Evolutionary conservation across 164 flowering plant genomes (phyloP), one percentile per base, ranked within the genome.

Genomic region (Stephania japonica): DNA sequence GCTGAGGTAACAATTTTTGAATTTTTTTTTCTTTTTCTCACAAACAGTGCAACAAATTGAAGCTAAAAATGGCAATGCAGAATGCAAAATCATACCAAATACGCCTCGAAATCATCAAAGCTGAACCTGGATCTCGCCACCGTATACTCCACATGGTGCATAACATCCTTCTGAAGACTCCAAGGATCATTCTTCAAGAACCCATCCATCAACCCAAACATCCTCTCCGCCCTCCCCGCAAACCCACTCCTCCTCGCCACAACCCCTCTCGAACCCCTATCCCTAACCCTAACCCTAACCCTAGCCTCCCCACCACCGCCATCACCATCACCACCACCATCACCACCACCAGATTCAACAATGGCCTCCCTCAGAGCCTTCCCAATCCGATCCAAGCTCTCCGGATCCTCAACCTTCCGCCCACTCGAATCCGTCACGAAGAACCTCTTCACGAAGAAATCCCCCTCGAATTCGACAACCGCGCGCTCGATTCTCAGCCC

Each of bases 71-170:
- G 41, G 23, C 23, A n/a, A 11, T 68, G n/a, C 62, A 59, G n/a
- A n/a, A n/a, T n/a, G n/a, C n/a, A 71, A 18, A 65, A 65, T 65
- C 38, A 65, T 68, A 87, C 91, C 87, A 85, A 87, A 69, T 85
- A 86, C 70, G 89, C 91, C 78, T 86, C 91, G 73, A 87, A 87
- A 84, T 87, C 91, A 72, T 87, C 89, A 59, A 87, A 87, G 75
- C 77, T 83, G 65, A 85, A 87, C 32, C 87, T 79, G 2, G 89
- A 85, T 71, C 89, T 78, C 0, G 85, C 89, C 71, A 87, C 85
- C 0, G 91, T 86, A 70, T 80, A 86, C 78, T 86, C 89, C 24
- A 87, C 89, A 50, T 87, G 91, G 78, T 85, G 73, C 50, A 87
- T 71, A 71, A 87, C 85, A 70, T 83, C 86, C 83, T 82, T 82